A percentile compares a stretch with the other conserved stretches of the same genome.
phyloP scores from a whole-genome alignment of 371 early-diverging fungal genomes.

The Sanchytrium tribonematis region DNA sequence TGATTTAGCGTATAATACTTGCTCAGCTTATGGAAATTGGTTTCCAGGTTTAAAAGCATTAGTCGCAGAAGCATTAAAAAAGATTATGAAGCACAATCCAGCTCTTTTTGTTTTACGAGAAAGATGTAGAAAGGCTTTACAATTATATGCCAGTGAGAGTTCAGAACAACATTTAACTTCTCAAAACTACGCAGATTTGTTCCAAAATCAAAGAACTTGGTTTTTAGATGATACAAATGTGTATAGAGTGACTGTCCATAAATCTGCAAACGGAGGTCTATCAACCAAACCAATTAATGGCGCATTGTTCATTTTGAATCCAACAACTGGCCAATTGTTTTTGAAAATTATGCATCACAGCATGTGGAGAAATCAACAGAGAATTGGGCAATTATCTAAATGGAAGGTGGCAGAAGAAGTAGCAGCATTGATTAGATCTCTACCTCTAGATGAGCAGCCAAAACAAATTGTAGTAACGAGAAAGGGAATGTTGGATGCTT shows the following conservation, averaged over 20 bases:
- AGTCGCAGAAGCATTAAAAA: slow-evolving; percentile 81
- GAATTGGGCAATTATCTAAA: slow-evolving; percentile 87
- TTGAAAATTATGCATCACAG: slow-evolving; percentile 95
- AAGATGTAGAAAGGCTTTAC: slow-evolving; percentile 91
- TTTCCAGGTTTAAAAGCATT: slow-evolving; percentile 93
- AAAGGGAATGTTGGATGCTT: slow-evolving; percentile 95
- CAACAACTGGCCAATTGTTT: slow-evolving; percentile 90
- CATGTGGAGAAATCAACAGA: slow-evolving; percentile 95
- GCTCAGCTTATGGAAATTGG: slow-evolving; percentile 67
- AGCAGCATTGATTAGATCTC: slow-evolving; percentile 84
- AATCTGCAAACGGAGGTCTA: slow-evolving; percentile 95
- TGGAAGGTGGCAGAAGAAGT: slow-evolving; percentile 99
- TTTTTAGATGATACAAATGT: slow-evolving; percentile 97
- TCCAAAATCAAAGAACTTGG: slow-evolving; percentile 93
- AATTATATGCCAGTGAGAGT: slow-evolving; percentile 89
- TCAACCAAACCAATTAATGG: slow-evolving; percentile 94
- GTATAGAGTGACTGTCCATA: slow-evolving; percentile 95
- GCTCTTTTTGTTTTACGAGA: slow-evolving; percentile 88
- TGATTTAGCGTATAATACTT: slow-evolving; percentile 85
- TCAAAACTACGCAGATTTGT: slow-evolving; percentile 84
- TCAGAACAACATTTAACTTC: slow-evolving; percentile 91
- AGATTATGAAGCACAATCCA: slow-evolving; percentile 93
- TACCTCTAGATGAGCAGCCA: slow-evolving; percentile 94
- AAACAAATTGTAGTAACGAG: slow-evolving; percentile 93
- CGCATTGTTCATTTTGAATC: slow-evolving; percentile 93